Base-by-base conservation (phyloP, 2,329 filamentous ascomycete species). In the Cytospora piceicola region DNA sequence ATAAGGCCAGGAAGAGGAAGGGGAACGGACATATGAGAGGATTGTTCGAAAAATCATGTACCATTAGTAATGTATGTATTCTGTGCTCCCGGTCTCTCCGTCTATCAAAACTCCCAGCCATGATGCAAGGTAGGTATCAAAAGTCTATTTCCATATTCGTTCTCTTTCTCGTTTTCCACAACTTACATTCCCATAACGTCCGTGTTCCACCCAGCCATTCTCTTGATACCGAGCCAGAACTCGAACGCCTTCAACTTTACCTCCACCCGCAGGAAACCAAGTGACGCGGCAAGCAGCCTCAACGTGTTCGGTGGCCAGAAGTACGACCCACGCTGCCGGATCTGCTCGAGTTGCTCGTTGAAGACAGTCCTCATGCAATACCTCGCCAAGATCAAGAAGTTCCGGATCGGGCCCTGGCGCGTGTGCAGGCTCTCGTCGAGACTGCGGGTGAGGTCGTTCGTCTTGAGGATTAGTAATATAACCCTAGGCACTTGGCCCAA, bases 401-500 rank as follows among this genome's bases (percentile, higher is more conserved):
- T 85, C 57, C 87, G 82, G 69, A 89, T 83, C 3, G 88, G 87
- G 0, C 88, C 88, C 68, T 86, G 84, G 8, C 85, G 83, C 0
- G 92, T 95, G 63, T 94, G 90, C 46, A 96, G 82, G 74, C 90
- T 94, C 81, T 99, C 95, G 75, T 99, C 95, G 22, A 99, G 85
- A 72, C 90, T 95, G 69, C 95, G 88, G 20, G 95, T 99, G 49
- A 99, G 81, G 78, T 99, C 95, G 76, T 99, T 99, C 2, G 95
- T 99, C 80, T 99, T 99, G 68, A 99, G 84, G 70, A 99, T 98
- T 32, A 99, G 82, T 15, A 99, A 83, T 63, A 99, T 97, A 70
- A 99, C 92, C 54, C 93, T 84, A 0, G 95, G 95, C 8, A 99
- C 94, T 72, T 92, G 88, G 57, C 93, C 92, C 6, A 99, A 86